A percentile compares a stretch with the other conserved stretches of the same genome.
Evolutionary conservation across 2,329 filamentous ascomycete genomes (phyloP).

Genomic region (Colletotrichum limetticola): DNA sequence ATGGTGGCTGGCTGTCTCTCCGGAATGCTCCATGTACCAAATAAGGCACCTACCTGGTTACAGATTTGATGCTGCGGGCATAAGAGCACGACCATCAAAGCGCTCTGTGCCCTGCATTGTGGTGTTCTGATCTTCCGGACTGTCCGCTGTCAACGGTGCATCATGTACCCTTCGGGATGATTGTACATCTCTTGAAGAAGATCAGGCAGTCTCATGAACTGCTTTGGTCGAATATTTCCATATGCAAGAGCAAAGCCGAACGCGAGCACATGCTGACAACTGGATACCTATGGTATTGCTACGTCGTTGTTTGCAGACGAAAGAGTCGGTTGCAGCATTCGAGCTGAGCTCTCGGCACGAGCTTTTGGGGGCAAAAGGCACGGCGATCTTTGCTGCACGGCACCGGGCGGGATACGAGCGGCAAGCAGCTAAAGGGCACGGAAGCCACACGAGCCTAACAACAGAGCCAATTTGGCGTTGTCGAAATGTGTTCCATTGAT

Average conservation of each 20-base stretch:
- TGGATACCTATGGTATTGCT: not conserved
- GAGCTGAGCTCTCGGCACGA: not conserved
- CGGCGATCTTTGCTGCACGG: constrained; percentile 14
- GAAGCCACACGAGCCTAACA: not conserved
- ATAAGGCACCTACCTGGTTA: constrained; percentile 12
- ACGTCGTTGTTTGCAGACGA: constrained; percentile 1
- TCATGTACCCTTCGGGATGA: not conserved
- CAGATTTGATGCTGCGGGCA: constrained; percentile 17
- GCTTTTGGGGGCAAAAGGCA: not conserved
- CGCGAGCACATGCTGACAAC: not conserved
- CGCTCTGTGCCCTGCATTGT: constrained; percentile 10
- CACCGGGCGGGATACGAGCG: constrained; percentile 5
- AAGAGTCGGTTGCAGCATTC: not conserved
- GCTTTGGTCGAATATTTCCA: too few species aligned
- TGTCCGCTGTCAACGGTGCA: constrained; percentile 6
- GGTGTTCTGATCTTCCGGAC: constrained; percentile 19
- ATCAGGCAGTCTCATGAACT: not conserved
- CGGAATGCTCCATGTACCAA: constrained; percentile 5
- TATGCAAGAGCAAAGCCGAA: not conserved
- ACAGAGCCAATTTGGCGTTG: not conserved
- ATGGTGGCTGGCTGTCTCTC: not conserved
- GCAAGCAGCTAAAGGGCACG: not conserved
- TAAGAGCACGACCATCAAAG: constrained; percentile 15
- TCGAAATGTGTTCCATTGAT: constrained; percentile 20
- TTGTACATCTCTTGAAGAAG: not conserved